Conservation (phyloP, 2,329 filamentous ascomycete genomes). For the Trichoderma sp. region DNA sequence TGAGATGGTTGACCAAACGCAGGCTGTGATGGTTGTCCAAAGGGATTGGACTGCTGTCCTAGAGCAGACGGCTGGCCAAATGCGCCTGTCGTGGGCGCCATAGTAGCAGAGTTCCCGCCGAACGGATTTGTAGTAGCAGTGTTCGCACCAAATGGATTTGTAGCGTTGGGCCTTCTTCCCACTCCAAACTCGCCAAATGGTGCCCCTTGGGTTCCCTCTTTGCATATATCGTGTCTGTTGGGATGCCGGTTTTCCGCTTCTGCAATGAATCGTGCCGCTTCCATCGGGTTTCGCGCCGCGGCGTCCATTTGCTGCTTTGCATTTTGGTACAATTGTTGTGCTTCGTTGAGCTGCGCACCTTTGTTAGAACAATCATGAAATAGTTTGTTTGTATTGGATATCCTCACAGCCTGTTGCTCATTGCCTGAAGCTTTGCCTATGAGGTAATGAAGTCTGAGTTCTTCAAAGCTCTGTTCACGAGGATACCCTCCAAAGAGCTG, state of each 20-base stretch:
- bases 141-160: conserved; percentile 35
- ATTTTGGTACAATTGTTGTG: conserved; percentile 61
- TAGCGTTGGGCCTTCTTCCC: conserved; percentile 36
- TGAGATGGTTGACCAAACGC: conserved; percentile 35
- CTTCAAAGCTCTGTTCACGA: conserved; percentile 86
- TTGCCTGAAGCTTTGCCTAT: conserved; percentile 61
- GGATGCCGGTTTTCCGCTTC: conserved; percentile 70
- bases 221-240: conserved; percentile 69
- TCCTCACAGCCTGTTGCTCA: conserved; percentile 51
- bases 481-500: conserved; percentile 80
- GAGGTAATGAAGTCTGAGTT: conserved; percentile 76
- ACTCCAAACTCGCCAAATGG: conserved; percentile 49
- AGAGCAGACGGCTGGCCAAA: conserved; percentile 42
- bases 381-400: not conserved
- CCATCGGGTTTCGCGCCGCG: conserved; percentile 68
- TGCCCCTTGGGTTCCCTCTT: conserved; percentile 46
- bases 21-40: conserved; percentile 39
- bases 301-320: conserved; percentile 71
- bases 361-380: not conserved
- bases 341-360: conserved; percentile 55
- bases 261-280: conserved; percentile 70
- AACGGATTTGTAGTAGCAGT: not conserved
- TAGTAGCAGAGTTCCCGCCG: conserved; percentile 18
- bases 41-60: conserved; percentile 36
- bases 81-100: conserved; percentile 32